Conservation (phyloP, 495 filamentous ascomycete species). For the Podospora fimiseda region DNA sequence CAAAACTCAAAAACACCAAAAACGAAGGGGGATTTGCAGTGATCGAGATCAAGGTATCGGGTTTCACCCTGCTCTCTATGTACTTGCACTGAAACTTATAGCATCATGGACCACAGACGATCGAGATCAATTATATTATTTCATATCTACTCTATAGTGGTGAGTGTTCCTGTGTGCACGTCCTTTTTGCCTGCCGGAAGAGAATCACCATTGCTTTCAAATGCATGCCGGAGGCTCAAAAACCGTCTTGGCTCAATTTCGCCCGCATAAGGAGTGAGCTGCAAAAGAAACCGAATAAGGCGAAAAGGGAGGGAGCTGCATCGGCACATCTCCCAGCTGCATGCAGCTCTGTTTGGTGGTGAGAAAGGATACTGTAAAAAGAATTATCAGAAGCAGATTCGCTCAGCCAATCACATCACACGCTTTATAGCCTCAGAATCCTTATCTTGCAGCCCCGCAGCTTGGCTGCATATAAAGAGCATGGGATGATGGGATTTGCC, state of each 20-base stretch:
- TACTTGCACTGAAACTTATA: too few relatives aligned
- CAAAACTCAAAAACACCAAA: not conserved
- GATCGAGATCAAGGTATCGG: too few relatives aligned
- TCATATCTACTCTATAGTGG: too few relatives aligned
- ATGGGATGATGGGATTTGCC: conserved; percentile 9
- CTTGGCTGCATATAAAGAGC: conserved; percentile 1
- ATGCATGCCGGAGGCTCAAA: not conserved
- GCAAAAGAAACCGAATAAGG: conserved; percentile 23
- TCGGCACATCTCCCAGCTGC: conserved; percentile 12
- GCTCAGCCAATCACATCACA: conserved; percentile 31
- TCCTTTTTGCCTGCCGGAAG: not conserved
- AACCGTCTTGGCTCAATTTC: conserved; percentile 3
- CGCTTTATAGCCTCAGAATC: conserved; percentile 11
- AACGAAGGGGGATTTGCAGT: not conserved
- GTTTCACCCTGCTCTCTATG: too few relatives aligned
- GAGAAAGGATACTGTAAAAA: conserved; percentile 35
- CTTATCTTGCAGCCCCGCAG: conserved; percentile 28
- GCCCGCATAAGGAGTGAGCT: conserved; percentile 2
- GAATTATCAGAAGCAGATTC: conserved; percentile 36
- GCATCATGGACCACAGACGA: not conserved
- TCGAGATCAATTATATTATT: too few relatives aligned
- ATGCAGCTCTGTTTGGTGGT: conserved; percentile 4
- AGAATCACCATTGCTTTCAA: not conserved
- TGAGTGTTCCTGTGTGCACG: not conserved
- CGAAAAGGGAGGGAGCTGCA: conserved; percentile 4